These are phyloP conservation scores for Ploettnerulaceae sp. DNA, from an alignment of 2,329 filamentous ascomycete genomes.

Conservation along the genomic window DNA sequence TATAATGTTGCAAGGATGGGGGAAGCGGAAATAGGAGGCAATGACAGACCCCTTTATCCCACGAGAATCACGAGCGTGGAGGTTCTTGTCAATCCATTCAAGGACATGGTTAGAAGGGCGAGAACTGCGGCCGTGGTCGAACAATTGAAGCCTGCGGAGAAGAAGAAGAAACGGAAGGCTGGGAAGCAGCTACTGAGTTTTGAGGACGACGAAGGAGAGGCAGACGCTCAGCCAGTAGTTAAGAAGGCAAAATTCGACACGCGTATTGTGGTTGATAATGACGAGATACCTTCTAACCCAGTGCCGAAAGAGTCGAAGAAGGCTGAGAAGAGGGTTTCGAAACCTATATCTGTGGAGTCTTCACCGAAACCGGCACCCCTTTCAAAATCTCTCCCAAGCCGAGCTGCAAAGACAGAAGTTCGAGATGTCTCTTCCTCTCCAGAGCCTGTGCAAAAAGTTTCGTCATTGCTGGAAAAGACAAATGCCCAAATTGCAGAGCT, in stretches of 20 bases:
- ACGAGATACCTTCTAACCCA: constrained; percentile 32
- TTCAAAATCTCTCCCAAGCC: constrained; percentile 30
- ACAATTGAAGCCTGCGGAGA: constrained; percentile 41
- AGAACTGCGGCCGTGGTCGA: constrained; percentile 48
- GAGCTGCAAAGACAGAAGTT: constrained; percentile 33
- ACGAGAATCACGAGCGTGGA: constrained; percentile 71
- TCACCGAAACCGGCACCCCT: constrained; percentile 37
- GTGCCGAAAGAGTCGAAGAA: constrained; percentile 30
- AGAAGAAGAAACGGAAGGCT: constrained; percentile 66
- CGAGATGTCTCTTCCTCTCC: constrained; percentile 35
- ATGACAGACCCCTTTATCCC: constrained; percentile 81
- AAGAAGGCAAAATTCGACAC: constrained; percentile 80
- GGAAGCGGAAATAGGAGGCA: constrained; percentile 76
- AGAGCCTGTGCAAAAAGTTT: constrained; percentile 36
- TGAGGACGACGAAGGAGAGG: constrained; percentile 57
- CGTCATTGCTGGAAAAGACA: constrained; percentile 56
- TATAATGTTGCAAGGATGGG: constrained; percentile 95
- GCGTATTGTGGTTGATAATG: constrained; percentile 61
- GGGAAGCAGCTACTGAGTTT: constrained; percentile 77
- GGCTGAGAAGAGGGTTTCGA: constrained; percentile 31
- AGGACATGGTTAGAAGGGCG: constrained; percentile 70
- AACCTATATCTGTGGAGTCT: constrained; percentile 34
- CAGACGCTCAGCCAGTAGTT: constrained; percentile 50
- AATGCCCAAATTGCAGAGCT: constrained; percentile 78
- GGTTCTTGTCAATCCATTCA: constrained; percentile 76